Conservation (phyloP, 2,329 filamentous ascomycete species). For the Fusarium sp. region DNA sequence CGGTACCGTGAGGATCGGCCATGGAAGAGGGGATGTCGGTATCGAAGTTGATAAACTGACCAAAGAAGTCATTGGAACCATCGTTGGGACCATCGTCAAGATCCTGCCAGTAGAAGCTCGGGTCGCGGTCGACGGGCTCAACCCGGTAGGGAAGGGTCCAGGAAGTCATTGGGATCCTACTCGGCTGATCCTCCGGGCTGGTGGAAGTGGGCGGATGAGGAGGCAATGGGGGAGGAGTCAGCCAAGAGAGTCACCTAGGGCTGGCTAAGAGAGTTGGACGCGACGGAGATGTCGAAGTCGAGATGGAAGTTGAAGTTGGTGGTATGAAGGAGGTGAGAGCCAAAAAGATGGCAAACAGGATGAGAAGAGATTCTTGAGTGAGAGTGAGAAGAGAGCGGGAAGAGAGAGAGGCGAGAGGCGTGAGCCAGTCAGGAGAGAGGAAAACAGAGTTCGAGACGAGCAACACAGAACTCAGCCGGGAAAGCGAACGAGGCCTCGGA, state of each 20-base stretch:
- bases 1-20: slow-evolving; percentile 33
- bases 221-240: slow-evolving; percentile 25
- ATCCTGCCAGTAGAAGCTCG: slow-evolving; percentile 52
- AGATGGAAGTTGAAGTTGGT: slow-evolving; percentile 26
- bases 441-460: slow-evolving; percentile 43
- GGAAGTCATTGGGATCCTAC: slow-evolving; percentile 48
- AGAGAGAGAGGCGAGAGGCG: slow-evolving; percentile 30
- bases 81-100: slow-evolving; percentile 47
- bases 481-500: slow-evolving; percentile 39
- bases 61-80: slow-evolving; percentile 50
- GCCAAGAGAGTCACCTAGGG: slow-evolving; percentile 39
- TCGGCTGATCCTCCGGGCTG: slow-evolving; percentile 12
- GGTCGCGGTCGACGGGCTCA: slow-evolving; percentile 50
- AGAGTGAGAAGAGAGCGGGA: slow-evolving; percentile 28
- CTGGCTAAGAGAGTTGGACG: slow-evolving; percentile 30
- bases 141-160: slow-evolving; percentile 52
- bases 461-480: slow-evolving; percentile 37
- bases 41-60: slow-evolving; percentile 54
- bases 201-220: slow-evolving; percentile 16
- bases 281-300: slow-evolving; percentile 32
- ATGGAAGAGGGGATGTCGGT: slow-evolving; percentile 40
- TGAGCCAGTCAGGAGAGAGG: slow-evolving; percentile 36
- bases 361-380: slow-evolving; percentile 37
- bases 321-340: slow-evolving; percentile 35
- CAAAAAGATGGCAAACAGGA: slow-evolving; percentile 33